Percentiles rank a stretch among this genome's conserved stretches.
These are phyloP conservation scores for Elsinoe australis DNA, from an alignment of 2,329 filamentous ascomycete species.

Conservation along the genomic window DNA sequence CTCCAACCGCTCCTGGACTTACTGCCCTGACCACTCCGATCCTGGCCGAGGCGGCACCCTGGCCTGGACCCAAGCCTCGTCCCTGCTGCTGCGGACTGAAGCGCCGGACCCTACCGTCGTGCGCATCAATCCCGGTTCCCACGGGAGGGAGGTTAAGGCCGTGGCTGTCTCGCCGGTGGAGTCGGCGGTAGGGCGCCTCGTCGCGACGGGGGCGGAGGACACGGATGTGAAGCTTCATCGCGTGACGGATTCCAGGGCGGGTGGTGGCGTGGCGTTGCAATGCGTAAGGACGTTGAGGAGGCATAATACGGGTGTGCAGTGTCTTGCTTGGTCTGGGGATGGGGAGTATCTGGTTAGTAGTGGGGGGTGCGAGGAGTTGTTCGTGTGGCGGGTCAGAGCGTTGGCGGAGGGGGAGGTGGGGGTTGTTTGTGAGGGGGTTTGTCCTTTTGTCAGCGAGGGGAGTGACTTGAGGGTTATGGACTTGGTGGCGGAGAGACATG, in stretches of 20 bases:
- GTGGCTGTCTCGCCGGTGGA: constrained; percentile 40
- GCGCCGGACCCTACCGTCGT: constrained; percentile 18
- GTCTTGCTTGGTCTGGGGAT: constrained; percentile 62
- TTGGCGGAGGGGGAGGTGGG: constrained; percentile 49
- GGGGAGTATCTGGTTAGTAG: constrained; percentile 72
- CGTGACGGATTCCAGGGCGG: constrained; percentile 22
- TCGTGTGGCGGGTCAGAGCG: constrained; percentile 63
- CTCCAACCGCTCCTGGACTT: constrained; percentile 69
- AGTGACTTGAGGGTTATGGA: constrained; percentile 33
- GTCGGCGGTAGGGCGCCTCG: constrained; percentile 29
- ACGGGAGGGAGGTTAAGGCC: constrained; percentile 78
- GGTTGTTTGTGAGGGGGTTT: constrained; percentile 45
- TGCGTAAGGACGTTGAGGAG: constrained; percentile 62
- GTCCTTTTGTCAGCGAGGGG: constrained; percentile 41
- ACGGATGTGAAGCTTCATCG: constrained; percentile 68
- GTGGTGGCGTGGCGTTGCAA: constrained; percentile 23
- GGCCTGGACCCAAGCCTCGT: constrained; percentile 64
- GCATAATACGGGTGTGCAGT: constrained; percentile 78
- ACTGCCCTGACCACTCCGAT: constrained; percentile 26
- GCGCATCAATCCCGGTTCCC: constrained; percentile 59
- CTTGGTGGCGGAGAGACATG: constrained; percentile 34
- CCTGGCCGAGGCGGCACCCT: constrained; percentile 48
- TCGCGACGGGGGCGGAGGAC: constrained; percentile 65
- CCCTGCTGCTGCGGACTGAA: constrained; percentile 23
- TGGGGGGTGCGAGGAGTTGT: constrained; percentile 82